Evolutionary conservation across 192 early-diverging fungal genomes (phyloP), one percentile per base, ranked within the genome.

Genomic region (Linnemannia schmuckeri): DNA sequence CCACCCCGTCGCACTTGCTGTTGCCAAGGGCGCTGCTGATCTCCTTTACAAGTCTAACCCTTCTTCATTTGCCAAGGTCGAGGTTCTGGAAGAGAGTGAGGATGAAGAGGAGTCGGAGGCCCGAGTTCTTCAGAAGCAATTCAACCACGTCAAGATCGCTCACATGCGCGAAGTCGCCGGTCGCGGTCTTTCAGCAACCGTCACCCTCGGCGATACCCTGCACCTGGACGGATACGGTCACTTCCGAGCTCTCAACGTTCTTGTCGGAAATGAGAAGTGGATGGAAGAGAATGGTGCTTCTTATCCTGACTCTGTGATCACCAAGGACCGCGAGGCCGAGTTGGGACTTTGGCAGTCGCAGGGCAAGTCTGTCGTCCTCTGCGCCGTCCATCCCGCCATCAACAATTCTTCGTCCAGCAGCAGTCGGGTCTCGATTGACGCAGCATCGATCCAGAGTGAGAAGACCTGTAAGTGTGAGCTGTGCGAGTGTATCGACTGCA

Each of bases 1-100:
- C 66, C 96, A 97, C 77, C 96, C 96, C 13, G 84, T 97, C 6
- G 93, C 95, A 3, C 81, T 89, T 52, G 94, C 96, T 0, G 91
- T 94, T 8, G 84, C 88, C 44, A 83, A 82, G 44, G 70, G 79
- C 30, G 74, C 72, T 12, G 76, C 75, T 2, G 66, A 81, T 10
- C 6, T 68, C 15, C 33, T 87, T 8, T 81, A 78, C 72, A 70
- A 68, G n/a, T n/a, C 15, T 3, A 22, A 18, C n/a, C 44, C 82
- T 3, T 33, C 66, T 1, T 66, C 30, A 4, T 9, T 24, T 1
- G 7, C 27, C 30, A 73, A 80, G 66, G 74, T 72, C 42, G 61
- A 72, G 12, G 57, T 78, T 17, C 49, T 5, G 63, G 52, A 17
- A 0, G 74, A 89, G 38, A 79, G 82, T 3, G 55, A 82, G 0